These are phyloP conservation scores for Sanghuangporus sanghuang DNA, from an alignment of 1,284 basidiomycete genomes.

Conservation along the genomic window DNA sequence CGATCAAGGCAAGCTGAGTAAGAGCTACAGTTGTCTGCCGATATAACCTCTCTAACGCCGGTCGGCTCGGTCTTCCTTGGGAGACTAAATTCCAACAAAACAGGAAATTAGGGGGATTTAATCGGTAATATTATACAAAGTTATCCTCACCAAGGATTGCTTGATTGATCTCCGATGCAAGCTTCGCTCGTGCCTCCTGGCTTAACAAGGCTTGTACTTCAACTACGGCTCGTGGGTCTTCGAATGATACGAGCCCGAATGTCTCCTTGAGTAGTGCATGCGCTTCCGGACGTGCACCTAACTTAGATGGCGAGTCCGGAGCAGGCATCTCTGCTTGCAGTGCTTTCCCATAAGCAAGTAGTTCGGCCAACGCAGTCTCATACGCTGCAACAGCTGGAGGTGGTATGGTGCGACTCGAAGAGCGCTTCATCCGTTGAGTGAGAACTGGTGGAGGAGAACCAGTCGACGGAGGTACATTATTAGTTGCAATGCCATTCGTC, in stretches of 20 bases:
- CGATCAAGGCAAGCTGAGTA: constrained; percentile 60
- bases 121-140: background rate
- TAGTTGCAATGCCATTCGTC: constrained; percentile 22
- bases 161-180: constrained; percentile 75
- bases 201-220: constrained; percentile 61
- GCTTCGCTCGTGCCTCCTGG: constrained; percentile 52
- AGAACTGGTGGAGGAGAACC: constrained; percentile 26
- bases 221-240: constrained; percentile 64
- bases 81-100: constrained; percentile 47
- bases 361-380: constrained; percentile 53
- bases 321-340: constrained; percentile 38
- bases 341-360: constrained; percentile 65
- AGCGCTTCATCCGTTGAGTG: constrained; percentile 8
- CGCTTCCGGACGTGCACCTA: constrained; percentile 45
- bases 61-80: constrained; percentile 64
- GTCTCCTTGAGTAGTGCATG: constrained; percentile 62
- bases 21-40: constrained; percentile 65
- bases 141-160: constrained; percentile 67
- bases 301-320: constrained; percentile 54
- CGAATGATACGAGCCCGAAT: constrained; percentile 73
- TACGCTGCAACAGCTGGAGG: constrained; percentile 34
- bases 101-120: constrained; percentile 7
- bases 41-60: constrained; percentile 70
- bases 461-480: constrained; percentile 21
- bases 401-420: constrained; percentile 16